Evolutionary conservation across 2,329 filamentous ascomycete species (phyloP), one percentile per base, ranked within the genome.

Genomic region (Paecilomyces dactylethromorphus): DNA sequence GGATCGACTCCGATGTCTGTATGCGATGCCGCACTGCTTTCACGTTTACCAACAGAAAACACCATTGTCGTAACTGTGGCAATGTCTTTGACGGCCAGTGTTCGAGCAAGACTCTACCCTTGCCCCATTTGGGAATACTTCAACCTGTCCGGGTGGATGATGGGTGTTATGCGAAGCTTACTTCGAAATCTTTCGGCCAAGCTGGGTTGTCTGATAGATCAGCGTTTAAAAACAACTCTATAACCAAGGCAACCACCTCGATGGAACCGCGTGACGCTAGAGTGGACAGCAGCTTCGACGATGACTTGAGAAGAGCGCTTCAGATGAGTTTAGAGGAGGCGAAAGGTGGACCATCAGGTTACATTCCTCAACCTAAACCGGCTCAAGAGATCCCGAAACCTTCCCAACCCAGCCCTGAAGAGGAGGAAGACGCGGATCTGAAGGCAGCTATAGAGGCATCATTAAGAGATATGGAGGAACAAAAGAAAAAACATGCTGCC

Each of bases 281-380:
- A 56, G 87, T 95, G 2, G 92, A 97, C 65, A 90, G 95, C 65
- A 88, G 87, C 15, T 97, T 96, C 67, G 94, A 99, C 71, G 92
- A 97, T 63, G 94, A 99, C 71, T 78, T 99, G 61, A 97, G 96
- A 74, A 89, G 87, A 68, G 94, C 94, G 0, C 76, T 99, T 61
- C 91, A 96, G 61, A 97, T 99, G 93, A 99, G 94, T 69, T 77
- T 99, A 66, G 94, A 99, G 68, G 94, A 99, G 65, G 90, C 91
- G 45, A 90, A 92, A 71, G 87, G 90, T 68, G 82, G 84, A 8
- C 84, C 85, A 24, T 74, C 82, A 21, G 90, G 88, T 21, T 95
- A 92, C 71, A 84, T 88, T 12, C 82, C 90, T 15, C 89, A 88
- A 64, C 73, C 83, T 4, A 81, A 83, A 59, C 62, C 68, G 15